Conservation (phyloP, 2,329 filamentous ascomycete genomes). For the Xylariaceae sp. region DNA sequence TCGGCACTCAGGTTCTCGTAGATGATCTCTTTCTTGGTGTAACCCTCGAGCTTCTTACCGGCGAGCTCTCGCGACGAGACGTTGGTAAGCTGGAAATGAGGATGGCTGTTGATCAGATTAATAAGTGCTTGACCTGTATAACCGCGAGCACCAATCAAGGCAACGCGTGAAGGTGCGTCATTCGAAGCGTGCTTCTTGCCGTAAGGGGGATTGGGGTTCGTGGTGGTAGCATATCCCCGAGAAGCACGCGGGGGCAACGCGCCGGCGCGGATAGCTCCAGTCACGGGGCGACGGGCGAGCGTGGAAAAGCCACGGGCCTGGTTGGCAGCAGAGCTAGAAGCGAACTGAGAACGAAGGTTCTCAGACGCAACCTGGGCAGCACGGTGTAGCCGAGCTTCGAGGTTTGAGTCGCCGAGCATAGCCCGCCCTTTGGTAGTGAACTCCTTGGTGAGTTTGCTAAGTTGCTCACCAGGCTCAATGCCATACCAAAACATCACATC, state of each 20-base stretch:
- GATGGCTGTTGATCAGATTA: constrained; percentile 80
- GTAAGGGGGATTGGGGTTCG: constrained; percentile 13
- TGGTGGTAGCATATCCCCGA: constrained; percentile 26
- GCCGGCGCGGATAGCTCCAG: constrained; percentile 23
- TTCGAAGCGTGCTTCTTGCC: constrained; percentile 14
- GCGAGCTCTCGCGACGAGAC: constrained; percentile 91
- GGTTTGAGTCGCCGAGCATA: constrained; percentile 85
- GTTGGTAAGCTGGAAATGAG: constrained; percentile 82
- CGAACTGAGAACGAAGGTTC: constrained; percentile 40
- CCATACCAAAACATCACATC: constrained; percentile 97
- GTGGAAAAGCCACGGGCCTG: constrained; percentile 67
- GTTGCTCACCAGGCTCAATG: constrained; percentile 74
- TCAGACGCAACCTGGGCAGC: constrained; percentile 67
- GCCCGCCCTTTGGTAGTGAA: constrained; percentile 78
- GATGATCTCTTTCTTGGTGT: constrained; percentile 83
- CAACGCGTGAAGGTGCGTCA: constrained; percentile 4
- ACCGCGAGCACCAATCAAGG: constrained; percentile 40
- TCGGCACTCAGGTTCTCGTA: constrained; percentile 89
- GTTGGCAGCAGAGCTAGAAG: constrained; percentile 42
- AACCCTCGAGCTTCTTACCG: constrained; percentile 82
- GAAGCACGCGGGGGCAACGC: constrained; percentile 27
- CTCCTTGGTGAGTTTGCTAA: constrained; percentile 77
- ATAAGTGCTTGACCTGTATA: constrained; percentile 93
- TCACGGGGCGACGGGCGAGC: constrained; percentile 39
- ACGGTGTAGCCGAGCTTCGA: constrained; percentile 78